Evolutionary conservation across 148 eudicot species (phyloP).

Genomic region (Polygonum aviculare): DNA sequence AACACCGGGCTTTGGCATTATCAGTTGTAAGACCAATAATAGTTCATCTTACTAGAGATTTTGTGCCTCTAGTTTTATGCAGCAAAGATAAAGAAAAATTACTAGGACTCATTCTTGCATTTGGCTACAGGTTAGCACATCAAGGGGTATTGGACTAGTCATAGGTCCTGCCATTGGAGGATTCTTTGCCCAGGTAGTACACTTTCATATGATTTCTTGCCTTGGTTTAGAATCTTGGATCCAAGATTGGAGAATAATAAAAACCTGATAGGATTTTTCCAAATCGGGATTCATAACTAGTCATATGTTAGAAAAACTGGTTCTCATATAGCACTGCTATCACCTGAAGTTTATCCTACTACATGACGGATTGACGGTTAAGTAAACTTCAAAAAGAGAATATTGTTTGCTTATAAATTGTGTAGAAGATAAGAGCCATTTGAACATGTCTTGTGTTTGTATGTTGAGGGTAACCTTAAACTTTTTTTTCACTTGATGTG

Average conservation of each 20-base stretch:
- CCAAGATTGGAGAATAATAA: too few species aligned
- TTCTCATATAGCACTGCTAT: not conserved
- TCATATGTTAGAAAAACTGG: too few species aligned
- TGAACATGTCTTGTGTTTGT: not conserved
- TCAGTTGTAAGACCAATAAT: slow-evolving; percentile 13
- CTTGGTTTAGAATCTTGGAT: not conserved
- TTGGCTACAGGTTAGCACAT: slow-evolving; percentile 12
- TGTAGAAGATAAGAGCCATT: not conserved
- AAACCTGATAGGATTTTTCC: too few species aligned
- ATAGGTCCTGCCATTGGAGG: slow-evolving; percentile 19
- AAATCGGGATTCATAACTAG: too few species aligned
- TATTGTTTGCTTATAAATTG: not conserved
- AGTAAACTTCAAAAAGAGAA: not conserved
- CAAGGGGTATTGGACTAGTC: slow-evolving; percentile 16
- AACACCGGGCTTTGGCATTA: slow-evolving; percentile 15
- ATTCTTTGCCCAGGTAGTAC: slow-evolving; percentile 12
- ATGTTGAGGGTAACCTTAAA: not conserved
- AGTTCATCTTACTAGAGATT: not conserved
- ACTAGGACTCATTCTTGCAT: not conserved
- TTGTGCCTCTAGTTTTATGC: not conserved
- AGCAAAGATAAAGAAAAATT: not conserved
- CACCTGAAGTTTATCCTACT: not conserved
- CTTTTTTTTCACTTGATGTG: not conserved
- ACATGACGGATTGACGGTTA: not conserved
- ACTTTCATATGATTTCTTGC: not conserved